Evolutionary conservation across 75 land plant genomes (phyloP), one percentile per base, ranked within the genome.

Genomic region (Selaginella tamariscina): DNA sequence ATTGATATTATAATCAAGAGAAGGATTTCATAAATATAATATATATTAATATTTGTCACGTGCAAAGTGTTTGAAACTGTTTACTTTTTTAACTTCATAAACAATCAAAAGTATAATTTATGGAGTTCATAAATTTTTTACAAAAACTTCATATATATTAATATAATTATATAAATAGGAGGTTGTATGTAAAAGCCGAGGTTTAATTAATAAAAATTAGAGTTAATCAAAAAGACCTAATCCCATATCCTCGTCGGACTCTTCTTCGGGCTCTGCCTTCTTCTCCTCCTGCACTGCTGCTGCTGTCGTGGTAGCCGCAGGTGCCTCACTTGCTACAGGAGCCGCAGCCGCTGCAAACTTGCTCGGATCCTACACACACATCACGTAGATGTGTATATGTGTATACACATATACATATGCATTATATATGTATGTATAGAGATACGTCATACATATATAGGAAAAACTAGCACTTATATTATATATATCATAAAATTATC

Each of bases 161-260:
- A n/a, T n/a, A n/a, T n/a, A n/a, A n/a, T n/a, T n/a, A n/a, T n/a
- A n/a, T n/a, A n/a, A n/a, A n/a, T n/a, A n/a, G n/a, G n/a, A n/a
- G n/a, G n/a, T n/a, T n/a, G n/a, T n/a, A n/a, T n/a, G n/a, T n/a
- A n/a, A n/a, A n/a, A n/a, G n/a, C n/a, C n/a, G n/a, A n/a, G n/a
- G n/a, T n/a, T n/a, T n/a, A n/a, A n/a, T n/a, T n/a, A n/a, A n/a
- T n/a, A n/a, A n/a, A n/a, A n/a, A n/a, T n/a, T n/a, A 39, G 49
- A 39, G 15, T 39, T 81, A 81, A 59, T 84, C 84, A 64, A 84
- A 86, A 8, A 86, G 72, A 69, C 79, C 65, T 69, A 84, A 83
- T 23, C 83, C 84, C 81, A 84, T 78, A 39, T 84, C 84, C 55
- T 85, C 87, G 57, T 83, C 86, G 21, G 83, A 80, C 33, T 85